These are phyloP conservation scores for Vitis labrusca DNA, from an alignment of 164 flowering plant genomes.

Conservation along the genomic window DNA sequence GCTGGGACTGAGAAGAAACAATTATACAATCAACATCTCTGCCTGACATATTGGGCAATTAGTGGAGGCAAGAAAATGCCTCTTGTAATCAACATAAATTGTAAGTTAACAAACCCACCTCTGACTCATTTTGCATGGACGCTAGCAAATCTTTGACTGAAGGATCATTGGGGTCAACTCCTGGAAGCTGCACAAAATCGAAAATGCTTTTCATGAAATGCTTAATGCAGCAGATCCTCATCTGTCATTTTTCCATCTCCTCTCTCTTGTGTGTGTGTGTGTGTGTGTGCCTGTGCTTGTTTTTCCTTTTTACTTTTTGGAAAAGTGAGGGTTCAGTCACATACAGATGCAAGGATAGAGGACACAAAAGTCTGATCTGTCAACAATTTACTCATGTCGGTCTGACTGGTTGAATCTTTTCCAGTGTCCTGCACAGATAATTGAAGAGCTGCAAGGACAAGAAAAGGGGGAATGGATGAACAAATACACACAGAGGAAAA, in stretches of 20 bases:
- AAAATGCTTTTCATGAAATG: background rate
- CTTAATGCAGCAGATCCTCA: too few species aligned
- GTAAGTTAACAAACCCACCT: conserved; percentile 48
- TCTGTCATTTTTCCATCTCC: too few species aligned
- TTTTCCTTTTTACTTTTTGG: too few species aligned
- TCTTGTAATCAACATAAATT: background rate
- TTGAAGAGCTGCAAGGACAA: conserved; percentile 70
- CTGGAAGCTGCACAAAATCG: conserved; percentile 73
- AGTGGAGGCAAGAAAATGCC: background rate
- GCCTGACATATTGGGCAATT: background rate
- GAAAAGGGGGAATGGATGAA: background rate
- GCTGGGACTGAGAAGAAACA: conserved; percentile 16
- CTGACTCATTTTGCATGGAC: conserved; percentile 76
- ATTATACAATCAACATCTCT: background rate
- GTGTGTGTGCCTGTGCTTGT: too few species aligned
- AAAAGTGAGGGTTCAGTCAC: conserved; percentile 2
- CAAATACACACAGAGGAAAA: background rate
- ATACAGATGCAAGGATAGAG: conserved; percentile 79
- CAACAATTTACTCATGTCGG: conserved; percentile 71
- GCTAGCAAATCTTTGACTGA: conserved; percentile 88
- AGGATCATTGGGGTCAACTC: conserved; percentile 92
- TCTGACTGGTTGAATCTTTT: conserved; percentile 48
- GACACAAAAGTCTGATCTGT: conserved; percentile 80
- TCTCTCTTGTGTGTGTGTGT: too few species aligned
- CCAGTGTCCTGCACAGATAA: conserved; percentile 72